These are phyloP conservation scores for Malus hybrid DNA, from an alignment of 331 rosid species.

Conservation along the genomic window DNA sequence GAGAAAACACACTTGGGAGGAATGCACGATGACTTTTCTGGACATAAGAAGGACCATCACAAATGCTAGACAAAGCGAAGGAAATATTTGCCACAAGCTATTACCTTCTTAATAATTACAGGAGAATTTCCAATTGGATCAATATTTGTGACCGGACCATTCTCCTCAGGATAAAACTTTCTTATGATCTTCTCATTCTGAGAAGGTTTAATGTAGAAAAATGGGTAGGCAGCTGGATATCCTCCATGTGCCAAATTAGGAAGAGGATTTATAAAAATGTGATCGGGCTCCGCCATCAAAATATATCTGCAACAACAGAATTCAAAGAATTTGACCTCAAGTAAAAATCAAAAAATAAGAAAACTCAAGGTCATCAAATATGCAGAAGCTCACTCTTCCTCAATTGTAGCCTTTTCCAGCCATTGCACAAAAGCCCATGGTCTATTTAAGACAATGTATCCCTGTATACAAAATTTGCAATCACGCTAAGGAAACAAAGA, in stretches of 20 bases:
- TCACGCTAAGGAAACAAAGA: constrained; percentile 7
- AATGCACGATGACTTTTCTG: too few relatives aligned
- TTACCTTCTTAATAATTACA: constrained; percentile 80
- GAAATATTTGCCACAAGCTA: not conserved
- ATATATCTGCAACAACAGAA: constrained; percentile 54
- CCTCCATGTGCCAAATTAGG: constrained; percentile 80
- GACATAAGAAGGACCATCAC: not conserved
- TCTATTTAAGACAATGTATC: constrained; percentile 81
- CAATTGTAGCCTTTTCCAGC: constrained; percentile 68
- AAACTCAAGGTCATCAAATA: constrained; percentile 5
- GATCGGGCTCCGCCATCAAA: constrained; percentile 96
- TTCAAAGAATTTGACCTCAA: not conserved
- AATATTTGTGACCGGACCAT: constrained; percentile 68
- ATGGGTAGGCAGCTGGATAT: constrained; percentile 84
- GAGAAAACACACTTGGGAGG: too few relatives aligned
- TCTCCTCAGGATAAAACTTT: constrained; percentile 75
- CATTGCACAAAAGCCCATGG: constrained; percentile 99
- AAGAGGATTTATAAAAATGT: constrained; percentile 69
- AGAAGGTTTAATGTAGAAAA: constrained; percentile 73
- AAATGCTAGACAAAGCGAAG: not conserved
- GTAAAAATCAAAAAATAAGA: not conserved
- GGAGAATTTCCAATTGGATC: constrained; percentile 98
- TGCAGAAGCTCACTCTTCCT: constrained; percentile 74
- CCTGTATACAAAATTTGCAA: constrained; percentile 38
- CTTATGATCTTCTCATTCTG: constrained; percentile 57